Conservation (phyloP, 805 yeast genomes). For the Spathaspora passalidarum region DNA sequence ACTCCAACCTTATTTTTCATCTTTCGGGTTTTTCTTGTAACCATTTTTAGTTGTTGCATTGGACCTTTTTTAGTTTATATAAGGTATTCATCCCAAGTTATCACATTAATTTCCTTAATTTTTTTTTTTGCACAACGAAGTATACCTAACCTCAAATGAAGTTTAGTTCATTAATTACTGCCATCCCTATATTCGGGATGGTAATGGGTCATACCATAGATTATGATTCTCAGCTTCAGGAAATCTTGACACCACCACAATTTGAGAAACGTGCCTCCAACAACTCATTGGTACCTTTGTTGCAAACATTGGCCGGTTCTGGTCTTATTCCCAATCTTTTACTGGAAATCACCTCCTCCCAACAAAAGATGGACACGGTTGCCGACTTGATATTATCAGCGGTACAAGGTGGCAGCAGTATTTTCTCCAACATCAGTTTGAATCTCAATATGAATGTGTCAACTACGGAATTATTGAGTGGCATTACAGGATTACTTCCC, state of each 20-base stretch:
- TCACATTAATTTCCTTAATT: too few species aligned
- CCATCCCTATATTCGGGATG: neutral
- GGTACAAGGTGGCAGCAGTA: constrained; percentile 9
- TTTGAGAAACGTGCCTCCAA: neutral
- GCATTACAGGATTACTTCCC: constrained; percentile 25
- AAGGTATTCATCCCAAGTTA: too few species aligned
- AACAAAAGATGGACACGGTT: constrained; percentile 26
- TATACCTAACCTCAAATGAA: neutral
- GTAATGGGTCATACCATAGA: neutral
- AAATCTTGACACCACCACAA: neutral
- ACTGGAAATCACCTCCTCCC: constrained; percentile 28
- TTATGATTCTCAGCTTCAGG: neutral
- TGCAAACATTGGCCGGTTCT: neutral
- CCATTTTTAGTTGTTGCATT: too few species aligned
- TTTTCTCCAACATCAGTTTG: constrained; percentile 13
- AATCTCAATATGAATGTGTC: too few species aligned
- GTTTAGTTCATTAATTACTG: neutral
- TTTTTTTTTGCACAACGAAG: neutral
- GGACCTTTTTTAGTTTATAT: too few species aligned
- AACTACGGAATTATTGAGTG: constrained; percentile 17
- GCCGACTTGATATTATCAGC: constrained; percentile 12
- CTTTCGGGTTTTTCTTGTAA: too few species aligned
- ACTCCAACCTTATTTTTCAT: too few species aligned
- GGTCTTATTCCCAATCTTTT: constrained; percentile 16
- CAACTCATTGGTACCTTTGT: neutral